Evolutionary conservation across 169 alveolate genomes (phyloP).

Genomic region (Hepatocystis sp.): DNA sequence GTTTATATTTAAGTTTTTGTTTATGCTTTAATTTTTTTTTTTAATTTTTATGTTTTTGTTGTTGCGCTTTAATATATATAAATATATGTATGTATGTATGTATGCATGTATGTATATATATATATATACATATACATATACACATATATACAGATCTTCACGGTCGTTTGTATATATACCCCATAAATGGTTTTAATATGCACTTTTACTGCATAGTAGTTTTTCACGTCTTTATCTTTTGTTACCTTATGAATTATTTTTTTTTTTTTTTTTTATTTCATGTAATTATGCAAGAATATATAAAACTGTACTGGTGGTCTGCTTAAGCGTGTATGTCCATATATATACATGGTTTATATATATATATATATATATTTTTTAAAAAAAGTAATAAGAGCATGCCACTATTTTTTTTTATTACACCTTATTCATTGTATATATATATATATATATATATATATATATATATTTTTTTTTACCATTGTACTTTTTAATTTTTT

Average conservation of each 20-base stretch:
- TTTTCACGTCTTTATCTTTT: no score
- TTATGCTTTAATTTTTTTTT: background rate
- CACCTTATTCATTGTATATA: no score
- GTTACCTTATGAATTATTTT: no score
- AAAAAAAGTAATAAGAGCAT: no score
- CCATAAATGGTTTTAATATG: background rate
- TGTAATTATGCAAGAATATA: background rate
- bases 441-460: no score
- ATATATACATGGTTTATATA: no score
- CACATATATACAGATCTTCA: background rate
- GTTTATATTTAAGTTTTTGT: background rate
- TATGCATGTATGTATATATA: background rate
- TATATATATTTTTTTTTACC: no score
- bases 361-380: no score
- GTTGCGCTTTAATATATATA: background rate
- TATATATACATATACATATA: background rate
- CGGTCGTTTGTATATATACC: background rate
- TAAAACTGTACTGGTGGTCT: no score
- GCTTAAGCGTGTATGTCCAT: no score
- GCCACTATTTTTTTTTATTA: no score
- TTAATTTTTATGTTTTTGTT: background rate
- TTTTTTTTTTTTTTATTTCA: background rate
- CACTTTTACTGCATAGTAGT: constrained; percentile 20
- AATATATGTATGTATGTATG: background rate
- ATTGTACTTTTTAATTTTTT: no score